phyloP scores from a whole-genome alignment of 176 grass and related monocot species.

The Oryza nivara region DNA sequence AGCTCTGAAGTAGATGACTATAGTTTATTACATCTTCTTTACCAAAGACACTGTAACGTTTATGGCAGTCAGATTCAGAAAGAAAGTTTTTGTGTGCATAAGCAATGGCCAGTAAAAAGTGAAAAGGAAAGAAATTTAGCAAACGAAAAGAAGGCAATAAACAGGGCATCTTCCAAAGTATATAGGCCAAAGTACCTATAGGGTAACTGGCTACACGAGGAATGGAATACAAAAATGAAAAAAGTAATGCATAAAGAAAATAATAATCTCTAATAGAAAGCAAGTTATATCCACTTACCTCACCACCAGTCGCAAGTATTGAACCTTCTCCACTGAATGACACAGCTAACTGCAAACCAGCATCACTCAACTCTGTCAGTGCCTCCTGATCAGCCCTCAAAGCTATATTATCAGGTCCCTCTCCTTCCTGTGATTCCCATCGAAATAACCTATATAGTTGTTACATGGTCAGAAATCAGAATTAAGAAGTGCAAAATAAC shows the following conservation, averaged over 20 bases:
- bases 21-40: constrained; percentile 4
- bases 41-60: background rate
- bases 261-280: background rate
- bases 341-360: constrained; percentile 71
- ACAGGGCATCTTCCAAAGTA: constrained; percentile 5
- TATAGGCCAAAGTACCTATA: background rate
- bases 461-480: constrained; percentile 32
- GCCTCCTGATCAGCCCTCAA: constrained; percentile 57
- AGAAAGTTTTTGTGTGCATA: background rate
- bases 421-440: constrained; percentile 60
- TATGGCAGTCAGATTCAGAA: constrained; percentile 17
- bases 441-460: constrained; percentile 64
- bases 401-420: constrained; percentile 38
- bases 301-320: constrained; percentile 76
- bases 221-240: background rate
- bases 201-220: background rate
- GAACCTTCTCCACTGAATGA: constrained; percentile 85
- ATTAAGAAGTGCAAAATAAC: background rate
- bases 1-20: background rate
- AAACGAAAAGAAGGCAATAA: background rate
- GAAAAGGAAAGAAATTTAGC: background rate
- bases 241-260: background rate
- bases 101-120: background rate
- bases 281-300: constrained; percentile 55
- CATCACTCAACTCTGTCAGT: constrained; percentile 56